A percentile compares a stretch with the other conserved stretches of the same genome.
These are phyloP conservation scores for Astragalus glycyphyllos DNA, from an alignment of 306 rosid species.

Conservation along the genomic window DNA sequence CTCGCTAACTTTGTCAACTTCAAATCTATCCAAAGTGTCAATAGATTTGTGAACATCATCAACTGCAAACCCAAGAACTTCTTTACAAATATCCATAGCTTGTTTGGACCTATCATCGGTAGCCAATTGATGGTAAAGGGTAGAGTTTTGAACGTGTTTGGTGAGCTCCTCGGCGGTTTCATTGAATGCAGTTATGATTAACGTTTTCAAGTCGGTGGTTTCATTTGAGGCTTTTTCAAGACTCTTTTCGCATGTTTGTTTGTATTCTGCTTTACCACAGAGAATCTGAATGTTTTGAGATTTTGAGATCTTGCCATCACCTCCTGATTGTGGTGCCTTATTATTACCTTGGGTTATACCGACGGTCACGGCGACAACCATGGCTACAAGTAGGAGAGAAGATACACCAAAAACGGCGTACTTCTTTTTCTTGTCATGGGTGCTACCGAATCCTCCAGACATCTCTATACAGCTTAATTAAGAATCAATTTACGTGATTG, in stretches of 20 bases:
- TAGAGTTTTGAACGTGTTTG: slow-evolving; percentile 41
- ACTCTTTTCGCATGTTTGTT: slow-evolving; percentile 54
- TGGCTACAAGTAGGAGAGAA: slow-evolving; percentile 43
- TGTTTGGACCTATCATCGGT: slow-evolving; percentile 53
- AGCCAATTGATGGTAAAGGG: slow-evolving; percentile 44
- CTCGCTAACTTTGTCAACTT: slow-evolving; percentile 28
- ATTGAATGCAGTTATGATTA: slow-evolving; percentile 56
- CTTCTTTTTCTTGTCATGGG: slow-evolving; percentile 42
- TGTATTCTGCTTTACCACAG: slow-evolving; percentile 65
- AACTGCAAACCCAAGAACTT: slow-evolving; percentile 70
- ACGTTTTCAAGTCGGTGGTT: slow-evolving; percentile 55
- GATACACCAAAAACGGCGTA: slow-evolving; percentile 41
- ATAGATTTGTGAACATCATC: slow-evolving; percentile 57
- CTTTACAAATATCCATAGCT: slow-evolving; percentile 71
- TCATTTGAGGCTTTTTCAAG: slow-evolving; percentile 39
- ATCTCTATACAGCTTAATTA: slow-evolving; percentile 17
- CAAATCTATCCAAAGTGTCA: slow-evolving; percentile 49
- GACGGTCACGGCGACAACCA: slow-evolving; percentile 44
- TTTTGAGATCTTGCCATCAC: not conserved
- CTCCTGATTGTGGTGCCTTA: not conserved
- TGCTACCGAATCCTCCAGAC: not conserved
- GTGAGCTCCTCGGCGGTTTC: slow-evolving; percentile 46
- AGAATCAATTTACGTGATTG: not conserved
- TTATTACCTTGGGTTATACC: slow-evolving; percentile 3
- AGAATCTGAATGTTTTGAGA: slow-evolving; percentile 49